Evolutionary conservation across 148 eudicot genomes (phyloP), one percentile per base, ranked within the genome.

Genomic region (Rhododendron ovatum): DNA sequence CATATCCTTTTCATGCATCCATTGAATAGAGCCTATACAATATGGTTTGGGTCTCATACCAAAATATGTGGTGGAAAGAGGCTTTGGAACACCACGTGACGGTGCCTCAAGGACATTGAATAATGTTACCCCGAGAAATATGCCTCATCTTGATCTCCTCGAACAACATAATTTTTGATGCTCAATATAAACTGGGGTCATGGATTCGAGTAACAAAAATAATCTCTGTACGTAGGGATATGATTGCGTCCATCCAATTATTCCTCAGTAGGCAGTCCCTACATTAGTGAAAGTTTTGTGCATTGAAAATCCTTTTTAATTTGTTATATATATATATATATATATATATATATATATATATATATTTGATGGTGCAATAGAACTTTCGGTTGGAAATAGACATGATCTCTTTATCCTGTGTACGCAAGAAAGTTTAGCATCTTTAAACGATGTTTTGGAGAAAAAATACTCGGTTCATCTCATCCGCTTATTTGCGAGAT

Each of bases 1-100:
- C 45, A 41, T 0, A 6, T 0, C 45, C 0, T 0, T 41, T 41
- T 41, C 7, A 41, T 41, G 1, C 45, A 41, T 0, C 45, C 7
- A 41, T 6, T 5, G 45, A 41, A 41, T 41, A 7, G 7, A 7
- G 43, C 0, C 7, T 41, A 41, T 5, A 41, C 43, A 41, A 1
- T 41, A 41, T 41, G 43, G 43, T 5, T 41, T 41, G 43, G 43
- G 0, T 41, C 7, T 5, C 43, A 5, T 0, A 41, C 1, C 43
- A 41, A 41, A 41, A 41, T 41, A 1, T 41, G 43, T 41, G 7
- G 43, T 41, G 7, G 0, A 41, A 41, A 0, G 7, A 41, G 7
- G 7, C 7, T 6, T 41, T 41, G 45, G 0, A 1, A 41, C 45
- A 41, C 7, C 1, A 41, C 7, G 45, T 5, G 45, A 41, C 0